phyloP scores from a whole-genome alignment of 2,329 filamentous ascomycete species.

The Scopulariopsis brevicaulis region DNA sequence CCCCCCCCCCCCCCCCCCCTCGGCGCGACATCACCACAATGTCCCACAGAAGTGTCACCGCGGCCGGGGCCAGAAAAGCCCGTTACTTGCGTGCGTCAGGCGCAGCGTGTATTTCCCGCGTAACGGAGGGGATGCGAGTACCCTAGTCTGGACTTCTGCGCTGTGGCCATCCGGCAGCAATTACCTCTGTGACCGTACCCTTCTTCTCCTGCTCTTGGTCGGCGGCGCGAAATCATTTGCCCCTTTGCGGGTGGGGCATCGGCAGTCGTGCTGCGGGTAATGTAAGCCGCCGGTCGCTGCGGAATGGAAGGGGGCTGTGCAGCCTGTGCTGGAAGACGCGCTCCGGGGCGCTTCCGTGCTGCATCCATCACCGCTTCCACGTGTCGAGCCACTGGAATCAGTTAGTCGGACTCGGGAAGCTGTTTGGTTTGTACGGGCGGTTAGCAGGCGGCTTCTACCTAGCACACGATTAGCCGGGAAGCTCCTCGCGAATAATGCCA shows the following conservation, averaged over 20 bases:
- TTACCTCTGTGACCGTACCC: background rate
- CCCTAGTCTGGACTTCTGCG: background rate
- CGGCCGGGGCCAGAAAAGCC: background rate
- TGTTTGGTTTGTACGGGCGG: no score
- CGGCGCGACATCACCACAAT: background rate
- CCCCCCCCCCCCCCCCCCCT: background rate
- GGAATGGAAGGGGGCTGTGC: background rate
- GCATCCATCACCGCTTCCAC: background rate
- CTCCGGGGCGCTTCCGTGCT: background rate
- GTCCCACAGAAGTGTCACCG: background rate
- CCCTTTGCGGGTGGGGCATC: background rate
- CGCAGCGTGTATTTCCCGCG: background rate
- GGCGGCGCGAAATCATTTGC: background rate
- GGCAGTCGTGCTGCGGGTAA: background rate
- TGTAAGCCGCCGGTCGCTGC: background rate
- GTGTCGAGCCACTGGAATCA: background rate
- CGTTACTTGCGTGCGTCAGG: background rate
- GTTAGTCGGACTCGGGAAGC: no score
- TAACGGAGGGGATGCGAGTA: background rate
- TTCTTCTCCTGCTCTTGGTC: background rate
- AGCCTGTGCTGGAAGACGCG: background rate
- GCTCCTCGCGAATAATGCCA: no score
- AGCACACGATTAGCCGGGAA: no score
- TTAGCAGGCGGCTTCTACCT: no score
- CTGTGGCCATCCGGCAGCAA: background rate